These are phyloP conservation scores for Globisporangium parvum DNA, from an alignment of 352 stramenopile species.

Conservation along the genomic window DNA sequence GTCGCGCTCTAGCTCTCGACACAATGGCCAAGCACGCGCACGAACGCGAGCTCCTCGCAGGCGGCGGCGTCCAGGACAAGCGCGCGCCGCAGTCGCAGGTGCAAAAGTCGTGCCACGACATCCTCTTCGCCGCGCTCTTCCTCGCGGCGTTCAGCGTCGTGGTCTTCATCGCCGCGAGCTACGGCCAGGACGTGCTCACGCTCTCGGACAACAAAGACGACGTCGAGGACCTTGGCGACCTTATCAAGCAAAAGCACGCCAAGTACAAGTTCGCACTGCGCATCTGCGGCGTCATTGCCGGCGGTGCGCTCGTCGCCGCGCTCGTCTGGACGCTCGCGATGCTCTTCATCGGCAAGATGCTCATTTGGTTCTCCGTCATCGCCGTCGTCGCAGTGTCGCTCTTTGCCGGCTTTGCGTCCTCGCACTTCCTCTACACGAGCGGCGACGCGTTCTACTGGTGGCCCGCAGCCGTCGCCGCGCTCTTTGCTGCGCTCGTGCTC, in stretches of 20 bases:
- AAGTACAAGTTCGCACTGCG: constrained; percentile 55
- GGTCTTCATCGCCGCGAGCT: constrained; percentile 14
- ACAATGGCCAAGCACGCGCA: constrained; percentile 12
- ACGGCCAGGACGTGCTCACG: constrained; percentile 18
- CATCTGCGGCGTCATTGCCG: constrained; percentile 39
- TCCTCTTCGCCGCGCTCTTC: constrained; percentile 17
- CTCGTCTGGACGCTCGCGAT: constrained; percentile 47
- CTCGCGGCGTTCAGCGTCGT: constrained; percentile 13
- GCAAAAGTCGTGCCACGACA: constrained; percentile 21
- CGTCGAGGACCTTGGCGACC: not conserved
- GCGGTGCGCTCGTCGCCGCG: constrained; percentile 25
- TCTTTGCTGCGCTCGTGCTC: constrained; percentile 39
- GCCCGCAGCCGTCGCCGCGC: constrained; percentile 31
- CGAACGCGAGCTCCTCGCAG: constrained; percentile 8
- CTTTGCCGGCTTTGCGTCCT: constrained; percentile 25
- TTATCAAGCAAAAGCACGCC: constrained; percentile 35
- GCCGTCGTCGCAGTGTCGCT: constrained; percentile 36
- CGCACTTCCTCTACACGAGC: constrained; percentile 35
- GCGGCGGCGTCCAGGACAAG: constrained; percentile 12
- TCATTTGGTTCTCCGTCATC: constrained; percentile 57
- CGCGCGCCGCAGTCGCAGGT: constrained; percentile 18
- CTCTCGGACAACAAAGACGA: constrained; percentile 2
- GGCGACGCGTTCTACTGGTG: constrained; percentile 43
- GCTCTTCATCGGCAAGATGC: constrained; percentile 47
- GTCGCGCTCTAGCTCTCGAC: no score